Base-by-base conservation (phyloP, 2,329 filamentous ascomycete species). In the Diaporthe caulivora region DNA sequence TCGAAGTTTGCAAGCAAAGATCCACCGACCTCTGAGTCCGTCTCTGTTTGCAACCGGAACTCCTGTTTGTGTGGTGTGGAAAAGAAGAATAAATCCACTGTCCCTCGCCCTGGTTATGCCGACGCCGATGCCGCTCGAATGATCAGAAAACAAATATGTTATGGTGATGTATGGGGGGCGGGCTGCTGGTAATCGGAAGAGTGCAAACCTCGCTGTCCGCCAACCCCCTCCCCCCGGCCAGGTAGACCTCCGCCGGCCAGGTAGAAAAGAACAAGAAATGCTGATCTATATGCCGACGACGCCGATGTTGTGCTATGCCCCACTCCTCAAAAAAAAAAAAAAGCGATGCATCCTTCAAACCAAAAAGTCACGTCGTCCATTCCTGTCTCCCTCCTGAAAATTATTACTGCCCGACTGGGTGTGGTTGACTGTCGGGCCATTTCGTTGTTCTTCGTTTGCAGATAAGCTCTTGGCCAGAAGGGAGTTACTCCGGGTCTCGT, bases 241-340 rank as follows among this genome's bases (percentile, higher is more conserved):
- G 31, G 10, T 44, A 49, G 31, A 31, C 26, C n/a, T 51, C 9
- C n/a, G 34, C 26, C 47, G 15, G 26, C 26, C n/a, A 53, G 21
- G 58, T 31, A 21, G 3, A 67, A 37, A 37, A 51, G 47, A 62
- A 42, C 8, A 53, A 31, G 37, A 49, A 53, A 71, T 62, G 57
- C 69, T 70, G 55, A 26, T 71, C 69, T 71, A 62, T 62, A 60
- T 71, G 62, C 44, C 62, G 44, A 54, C 34, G 69, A 71, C 69
- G 69, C 55, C 69, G 44, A 18, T 58, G 42, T 70, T 71, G 69
- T 62, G 69, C 68, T 60, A 53, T 53, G 62, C 17, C n/a, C 47
- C 40, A 8, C 40, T 15, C n/a, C 13, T 2, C 26, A 9, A 18
- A 24, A 26, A 24, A 17, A 26, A 24, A 17, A 8, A 26, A 49